Conservation (phyloP, 257 asterid genomes). For the Galeopsis tetrahit region DNA sequence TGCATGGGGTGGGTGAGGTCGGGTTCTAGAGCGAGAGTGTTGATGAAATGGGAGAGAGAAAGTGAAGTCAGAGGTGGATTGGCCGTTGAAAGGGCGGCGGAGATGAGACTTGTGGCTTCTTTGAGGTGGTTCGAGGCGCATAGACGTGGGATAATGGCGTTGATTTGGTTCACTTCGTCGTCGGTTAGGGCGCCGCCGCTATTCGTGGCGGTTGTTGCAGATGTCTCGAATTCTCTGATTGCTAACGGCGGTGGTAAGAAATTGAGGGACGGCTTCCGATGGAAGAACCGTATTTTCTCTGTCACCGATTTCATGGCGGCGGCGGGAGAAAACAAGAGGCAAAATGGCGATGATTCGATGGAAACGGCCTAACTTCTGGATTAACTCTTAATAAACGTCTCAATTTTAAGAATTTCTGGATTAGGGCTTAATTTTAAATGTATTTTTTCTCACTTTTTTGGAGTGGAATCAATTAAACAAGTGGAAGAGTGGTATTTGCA, state of each 20-base stretch:
- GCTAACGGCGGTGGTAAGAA: constrained; percentile 26
- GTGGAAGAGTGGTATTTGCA: no score
- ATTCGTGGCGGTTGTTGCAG: constrained; percentile 5
- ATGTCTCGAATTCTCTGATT: constrained; percentile 11
- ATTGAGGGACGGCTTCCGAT: constrained; percentile 18
- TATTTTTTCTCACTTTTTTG: no score
- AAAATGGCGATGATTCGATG: background rate
- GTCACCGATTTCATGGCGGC: constrained; percentile 38
- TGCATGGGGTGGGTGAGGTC: constrained; percentile 61
- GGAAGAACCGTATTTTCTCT: constrained; percentile 39
- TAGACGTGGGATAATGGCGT: constrained; percentile 55
- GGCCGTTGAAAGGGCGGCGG: constrained; percentile 50
- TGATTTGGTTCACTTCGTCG: constrained; percentile 52
- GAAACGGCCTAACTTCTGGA: background rate
- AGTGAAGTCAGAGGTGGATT: constrained; percentile 51
- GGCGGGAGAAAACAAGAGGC: no score
- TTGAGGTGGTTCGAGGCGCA: constrained; percentile 56
- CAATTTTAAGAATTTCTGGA: background rate
- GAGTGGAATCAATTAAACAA: no score
- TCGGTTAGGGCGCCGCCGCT: constrained; percentile 41
- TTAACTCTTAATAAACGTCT: background rate
- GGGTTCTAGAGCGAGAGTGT: constrained; percentile 47
- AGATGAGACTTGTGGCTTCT: constrained; percentile 51
- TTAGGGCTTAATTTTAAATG: background rate
- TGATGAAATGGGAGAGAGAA: constrained; percentile 44